Base-by-base conservation (phyloP, 1,139 yeast species). In the Pichia kudriavzevii region DNA sequence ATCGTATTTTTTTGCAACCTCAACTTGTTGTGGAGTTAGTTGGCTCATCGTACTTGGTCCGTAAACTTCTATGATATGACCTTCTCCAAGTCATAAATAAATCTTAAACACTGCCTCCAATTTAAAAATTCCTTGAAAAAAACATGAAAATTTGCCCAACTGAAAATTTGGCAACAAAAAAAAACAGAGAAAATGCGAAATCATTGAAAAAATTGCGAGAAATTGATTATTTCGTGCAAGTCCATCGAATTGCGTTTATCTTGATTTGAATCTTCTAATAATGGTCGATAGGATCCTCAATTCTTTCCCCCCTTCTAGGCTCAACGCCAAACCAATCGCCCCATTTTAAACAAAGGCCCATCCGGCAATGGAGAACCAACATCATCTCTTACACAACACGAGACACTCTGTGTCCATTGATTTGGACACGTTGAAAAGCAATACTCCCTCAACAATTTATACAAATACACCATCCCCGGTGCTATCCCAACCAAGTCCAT, bases 1-100 rank as follows among this genome's bases (percentile, higher is more conserved):
- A 46, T 74, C 79, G 53, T 68, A 68, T 40, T 61, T 47, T 39
- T 60, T 58, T 10, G 67, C 67, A 32, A 58, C 48, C 26, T 47
- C 58, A 27, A 60, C 38, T 45, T 64, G 66, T 28, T 50, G 49
- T 14, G 15, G 14, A 6, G 26, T 35, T 10, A 37, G 14, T 15
- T 21, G 22, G 19, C 24, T 7, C 38, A 28, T 28, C 26, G 2
- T n/a, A 17, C 12, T 18, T n/a, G 7, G 9, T 25, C 18, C 19
- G 8, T 19, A 8, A 12, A 21, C 20, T 24, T 9, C 28, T 6
- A 6, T 25, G 26, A 7, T 11, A 22, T 12, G 9, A n/a, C n/a
- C n/a, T n/a, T n/a, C n/a, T n/a, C n/a, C n/a, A n/a, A n/a, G n/a
- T n/a, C n/a, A n/a, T n/a, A n/a, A n/a, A n/a, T n/a, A n/a, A n/a